phyloP scores from a whole-genome alignment of 2,329 filamentous ascomycete species.

The Mariannaea sp. region DNA sequence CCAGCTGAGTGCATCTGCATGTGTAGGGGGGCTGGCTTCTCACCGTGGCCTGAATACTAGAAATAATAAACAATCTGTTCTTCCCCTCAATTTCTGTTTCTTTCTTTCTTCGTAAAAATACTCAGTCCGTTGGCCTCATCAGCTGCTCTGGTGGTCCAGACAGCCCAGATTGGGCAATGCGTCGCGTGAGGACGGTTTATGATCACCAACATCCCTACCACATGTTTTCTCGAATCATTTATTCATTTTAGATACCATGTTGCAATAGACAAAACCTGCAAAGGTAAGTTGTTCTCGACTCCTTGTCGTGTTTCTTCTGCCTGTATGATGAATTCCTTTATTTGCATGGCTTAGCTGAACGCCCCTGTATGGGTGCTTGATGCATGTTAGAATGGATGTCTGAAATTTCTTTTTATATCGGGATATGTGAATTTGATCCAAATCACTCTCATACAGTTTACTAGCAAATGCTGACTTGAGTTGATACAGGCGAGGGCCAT shows the following conservation, averaged over 20 bases:
- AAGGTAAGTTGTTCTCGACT: slow-evolving; percentile 17
- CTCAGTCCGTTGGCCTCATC: background rate
- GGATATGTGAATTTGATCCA: background rate
- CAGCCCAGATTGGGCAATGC: background rate
- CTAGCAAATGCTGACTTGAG: slow-evolving; percentile 11
- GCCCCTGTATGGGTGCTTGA: slow-evolving; percentile 31
- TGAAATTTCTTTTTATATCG: slow-evolving; percentile 22
- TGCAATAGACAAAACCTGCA: background rate
- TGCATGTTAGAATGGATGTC: slow-evolving; percentile 40
- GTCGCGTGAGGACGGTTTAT: background rate
- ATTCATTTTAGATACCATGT: background rate
- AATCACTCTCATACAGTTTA: background rate
- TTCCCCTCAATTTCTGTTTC: background rate
- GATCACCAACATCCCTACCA: background rate
- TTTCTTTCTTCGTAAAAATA: background rate
- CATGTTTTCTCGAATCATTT: background rate
- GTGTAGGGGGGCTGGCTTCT: slow-evolving; percentile 11
- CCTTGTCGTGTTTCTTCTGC: background rate
- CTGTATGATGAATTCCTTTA: slow-evolving; percentile 38
- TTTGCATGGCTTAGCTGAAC: slow-evolving; percentile 45
- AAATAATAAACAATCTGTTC: slow-evolving; percentile 25
- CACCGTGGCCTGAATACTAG: slow-evolving; percentile 12
- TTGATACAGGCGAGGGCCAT: slow-evolving; percentile 4
- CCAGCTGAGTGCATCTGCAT: slow-evolving; percentile 3
- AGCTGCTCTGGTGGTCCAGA: background rate